phyloP scores from a whole-genome alignment of 2,329 filamentous ascomycete genomes.

The Fusarium circinatum region DNA sequence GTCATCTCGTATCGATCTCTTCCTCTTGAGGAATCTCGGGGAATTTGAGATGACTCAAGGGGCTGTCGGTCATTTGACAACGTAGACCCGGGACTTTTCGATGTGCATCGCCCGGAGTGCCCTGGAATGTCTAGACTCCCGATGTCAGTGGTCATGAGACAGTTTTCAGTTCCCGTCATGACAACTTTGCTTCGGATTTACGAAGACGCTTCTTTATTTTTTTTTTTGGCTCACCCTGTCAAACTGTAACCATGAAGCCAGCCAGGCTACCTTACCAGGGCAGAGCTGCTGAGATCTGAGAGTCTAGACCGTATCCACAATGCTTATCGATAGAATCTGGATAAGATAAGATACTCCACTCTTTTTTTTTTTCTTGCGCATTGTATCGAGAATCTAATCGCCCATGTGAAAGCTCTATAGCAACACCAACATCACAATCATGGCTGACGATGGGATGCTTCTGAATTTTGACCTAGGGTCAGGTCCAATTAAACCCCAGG shows the following conservation, averaged over 20 bases:
- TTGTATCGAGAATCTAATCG: constrained; percentile 23
- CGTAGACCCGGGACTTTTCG: constrained; percentile 3
- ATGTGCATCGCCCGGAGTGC: neutral
- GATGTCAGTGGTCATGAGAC: constrained; percentile 1
- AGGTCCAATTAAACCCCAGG: constrained; percentile 68
- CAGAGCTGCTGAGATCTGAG: neutral
- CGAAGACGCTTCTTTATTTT: neutral
- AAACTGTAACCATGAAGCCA: neutral
- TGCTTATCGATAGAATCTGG: constrained; percentile 39
- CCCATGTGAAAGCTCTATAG: constrained; percentile 38
- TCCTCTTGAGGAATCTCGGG: constrained; percentile 21
- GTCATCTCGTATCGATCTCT: constrained; percentile 24
- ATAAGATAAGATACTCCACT: constrained; percentile 24
- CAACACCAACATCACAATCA: constrained; percentile 51
- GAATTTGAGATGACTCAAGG: constrained; percentile 8
- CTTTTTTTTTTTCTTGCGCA: constrained; percentile 32
- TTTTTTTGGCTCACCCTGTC: neutral
- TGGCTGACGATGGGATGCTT: constrained; percentile 96
- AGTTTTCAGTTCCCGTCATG: neutral
- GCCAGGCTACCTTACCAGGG: neutral
- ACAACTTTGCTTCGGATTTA: constrained; percentile 13
- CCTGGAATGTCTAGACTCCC: neutral
- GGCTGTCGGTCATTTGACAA: constrained; percentile 26
- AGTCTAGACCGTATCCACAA: constrained; percentile 1
- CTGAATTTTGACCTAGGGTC: constrained; percentile 88